These are phyloP conservation scores for Aethionema arabicum DNA, from an alignment of 345 rosid genomes.

Conservation along the genomic window DNA sequence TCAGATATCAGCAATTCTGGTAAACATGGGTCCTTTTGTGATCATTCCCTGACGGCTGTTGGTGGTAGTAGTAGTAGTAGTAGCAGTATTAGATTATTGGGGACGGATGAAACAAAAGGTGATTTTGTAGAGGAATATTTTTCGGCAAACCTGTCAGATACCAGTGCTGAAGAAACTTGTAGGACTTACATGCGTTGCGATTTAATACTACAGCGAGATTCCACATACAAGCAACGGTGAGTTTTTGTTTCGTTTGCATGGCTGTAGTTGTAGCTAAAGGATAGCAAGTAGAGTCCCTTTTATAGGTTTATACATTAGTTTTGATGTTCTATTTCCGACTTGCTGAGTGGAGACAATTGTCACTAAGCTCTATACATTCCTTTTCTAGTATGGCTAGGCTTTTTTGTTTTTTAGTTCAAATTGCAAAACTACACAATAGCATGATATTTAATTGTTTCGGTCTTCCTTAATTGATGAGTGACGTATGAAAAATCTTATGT, in stretches of 20 bases:
- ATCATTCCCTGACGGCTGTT: constrained; percentile 7
- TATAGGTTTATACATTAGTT: neutral
- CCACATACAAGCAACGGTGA: constrained; percentile 60
- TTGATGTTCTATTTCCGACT: neutral
- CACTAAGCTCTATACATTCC: neutral
- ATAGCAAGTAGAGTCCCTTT: neutral
- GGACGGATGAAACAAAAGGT: constrained; percentile 34
- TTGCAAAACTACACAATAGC: neutral
- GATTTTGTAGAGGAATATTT: constrained; percentile 62
- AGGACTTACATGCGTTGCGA: constrained; percentile 54
- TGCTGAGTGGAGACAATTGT: neutral
- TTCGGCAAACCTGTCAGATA: constrained; percentile 53
- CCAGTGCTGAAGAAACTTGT: constrained; percentile 60
- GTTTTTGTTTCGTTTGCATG: constrained; percentile 18
- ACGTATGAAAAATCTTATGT: neutral
- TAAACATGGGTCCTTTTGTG: constrained; percentile 17
- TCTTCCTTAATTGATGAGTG: constrained; percentile 16
- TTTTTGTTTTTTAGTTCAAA: neutral
- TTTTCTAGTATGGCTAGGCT: constrained; percentile 8
- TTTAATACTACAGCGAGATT: constrained; percentile 59
- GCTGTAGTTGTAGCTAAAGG: constrained; percentile 17
- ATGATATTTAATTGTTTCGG: constrained; percentile 5
- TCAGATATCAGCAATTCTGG: constrained; percentile 31
- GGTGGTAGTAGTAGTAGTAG: constrained; percentile 6
- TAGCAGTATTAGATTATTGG: constrained; percentile 27